Percentiles rank a stretch among this genome's conserved stretches.
Evolutionary conservation across 2,329 filamentous ascomycete genomes (phyloP).

Genomic region (Diaporthe sp.): DNA sequence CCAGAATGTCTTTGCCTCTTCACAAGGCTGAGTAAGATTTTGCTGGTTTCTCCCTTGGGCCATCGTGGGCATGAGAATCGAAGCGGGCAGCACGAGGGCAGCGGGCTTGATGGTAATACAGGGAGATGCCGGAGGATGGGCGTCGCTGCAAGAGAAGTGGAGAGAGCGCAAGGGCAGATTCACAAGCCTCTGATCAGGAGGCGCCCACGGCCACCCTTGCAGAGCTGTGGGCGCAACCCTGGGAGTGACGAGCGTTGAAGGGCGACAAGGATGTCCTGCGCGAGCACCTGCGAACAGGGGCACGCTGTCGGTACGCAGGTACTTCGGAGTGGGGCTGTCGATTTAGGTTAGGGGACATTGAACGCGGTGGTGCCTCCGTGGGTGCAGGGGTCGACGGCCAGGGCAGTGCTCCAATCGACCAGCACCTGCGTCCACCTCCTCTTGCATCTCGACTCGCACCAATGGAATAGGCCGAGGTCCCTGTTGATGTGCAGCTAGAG

Average conservation of each 20-base stretch:
- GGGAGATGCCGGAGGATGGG: slow-evolving; percentile 26
- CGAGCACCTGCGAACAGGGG: slow-evolving; percentile 33
- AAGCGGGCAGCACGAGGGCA: slow-evolving; percentile 16
- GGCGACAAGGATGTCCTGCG: slow-evolving; percentile 31
- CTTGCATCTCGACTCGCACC: slow-evolving; percentile 38
- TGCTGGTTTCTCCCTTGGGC: background rate
- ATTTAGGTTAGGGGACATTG: slow-evolving; percentile 41
- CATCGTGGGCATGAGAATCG: background rate
- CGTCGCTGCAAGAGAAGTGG: slow-evolving; percentile 27
- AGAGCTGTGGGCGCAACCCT: slow-evolving; percentile 30
- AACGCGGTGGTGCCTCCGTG: slow-evolving; percentile 35
- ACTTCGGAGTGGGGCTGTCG: slow-evolving; percentile 34
- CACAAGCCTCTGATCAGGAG: slow-evolving; percentile 35
- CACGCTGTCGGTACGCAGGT: slow-evolving; percentile 26
- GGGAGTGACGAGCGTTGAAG: slow-evolving; percentile 24
- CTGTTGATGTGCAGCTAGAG: slow-evolving; percentile 40
- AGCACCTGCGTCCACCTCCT: slow-evolving; percentile 38
- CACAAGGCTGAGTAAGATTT: slow-evolving; percentile 5
- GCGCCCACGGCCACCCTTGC: slow-evolving; percentile 26
- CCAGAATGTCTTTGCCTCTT: slow-evolving; percentile 7
- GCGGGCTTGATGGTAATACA: background rate
- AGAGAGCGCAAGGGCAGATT: slow-evolving; percentile 27
- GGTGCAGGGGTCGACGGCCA: slow-evolving; percentile 31
- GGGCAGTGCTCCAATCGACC: slow-evolving; percentile 33
- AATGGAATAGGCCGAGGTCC: slow-evolving; percentile 39